Base-by-base conservation (phyloP, 73 alveolate species). In the Uronychia setigera region DNA sequence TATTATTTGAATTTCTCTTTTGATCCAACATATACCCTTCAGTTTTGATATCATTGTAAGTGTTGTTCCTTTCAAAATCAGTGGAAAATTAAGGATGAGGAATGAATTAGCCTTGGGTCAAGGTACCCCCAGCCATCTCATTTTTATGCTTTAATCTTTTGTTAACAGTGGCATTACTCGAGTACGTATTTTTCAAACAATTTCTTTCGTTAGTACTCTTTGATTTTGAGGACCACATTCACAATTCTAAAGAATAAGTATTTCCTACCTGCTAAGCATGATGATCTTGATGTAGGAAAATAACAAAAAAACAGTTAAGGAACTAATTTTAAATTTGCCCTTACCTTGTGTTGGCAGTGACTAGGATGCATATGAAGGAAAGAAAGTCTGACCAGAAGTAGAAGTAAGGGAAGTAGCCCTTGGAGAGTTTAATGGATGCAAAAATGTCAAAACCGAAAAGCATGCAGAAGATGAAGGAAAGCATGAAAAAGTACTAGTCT, bases 261-360 rank as follows among this genome's bases (percentile, higher is more conserved):
- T 46, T 5, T 5, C 67, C 67, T 46, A 46, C 67, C 67, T 46
- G 67, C 67, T 46, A 19, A 76, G 59, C 81, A 76, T 76, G 59
- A 76, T 76, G 32, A 32, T 32, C 32, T 76, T 76, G 32, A 76
- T 30, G 30, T 76, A 76, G 32, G 81, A 76, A 58, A 76, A 76
- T 1, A 76, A 5, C 1, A 76, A 5, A 30, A 76, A 76, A 9
- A 76, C 25, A 27, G 58, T 28, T 5, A 76, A 27, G 59, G 58
- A 26, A 9, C 79, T 67, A 26, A 26, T 5, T 1, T 67, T 5
- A 28, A 26, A 25, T 5, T 5, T 11, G 67, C 32, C 29, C 74
- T 57, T 67, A 67, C 79, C 32, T 13, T 76, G 81, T 76, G n/a
- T 28, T 76, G 28, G 81, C 35, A 9, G 81, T 26, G 59, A 76